These are phyloP conservation scores for Heliosperma pusillum DNA, from an alignment of 148 eudicot genomes.

Conservation along the genomic window DNA sequence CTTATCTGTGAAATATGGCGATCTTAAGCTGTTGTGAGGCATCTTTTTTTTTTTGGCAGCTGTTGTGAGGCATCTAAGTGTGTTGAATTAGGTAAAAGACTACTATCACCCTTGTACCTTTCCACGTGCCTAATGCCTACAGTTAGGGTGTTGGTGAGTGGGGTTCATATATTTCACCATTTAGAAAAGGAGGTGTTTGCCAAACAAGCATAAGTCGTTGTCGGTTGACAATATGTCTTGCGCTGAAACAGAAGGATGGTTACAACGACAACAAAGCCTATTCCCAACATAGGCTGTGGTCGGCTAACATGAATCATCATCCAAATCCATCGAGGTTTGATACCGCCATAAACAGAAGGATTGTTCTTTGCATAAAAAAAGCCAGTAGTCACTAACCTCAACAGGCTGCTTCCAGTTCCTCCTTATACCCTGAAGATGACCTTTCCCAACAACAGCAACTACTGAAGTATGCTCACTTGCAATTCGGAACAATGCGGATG, in stretches of 20 bases:
- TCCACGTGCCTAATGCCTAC: background rate
- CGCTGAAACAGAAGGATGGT: too few relatives aligned
- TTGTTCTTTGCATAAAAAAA: too few relatives aligned
- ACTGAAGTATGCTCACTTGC: slow-evolving; percentile 84
- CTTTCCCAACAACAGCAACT: slow-evolving; percentile 97
- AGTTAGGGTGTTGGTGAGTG: background rate
- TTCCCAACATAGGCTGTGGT: slow-evolving; percentile 85
- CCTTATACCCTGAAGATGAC: slow-evolving; percentile 84
- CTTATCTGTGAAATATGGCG: background rate
- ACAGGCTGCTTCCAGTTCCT: slow-evolving; percentile 82
- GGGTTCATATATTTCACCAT: too few relatives aligned
- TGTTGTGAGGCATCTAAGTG: background rate
- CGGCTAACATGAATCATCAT: slow-evolving; percentile 90
- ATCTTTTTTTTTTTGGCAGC: too few relatives aligned
- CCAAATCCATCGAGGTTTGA: too few relatives aligned
- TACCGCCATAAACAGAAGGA: too few relatives aligned
- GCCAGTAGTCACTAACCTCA: slow-evolving; percentile 48
- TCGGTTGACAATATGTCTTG: too few relatives aligned
- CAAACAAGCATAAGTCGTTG: too few relatives aligned
- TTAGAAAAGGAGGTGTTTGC: too few relatives aligned
- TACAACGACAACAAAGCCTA: too few relatives aligned
- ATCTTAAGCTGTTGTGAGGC: background rate
- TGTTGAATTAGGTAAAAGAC: background rate
- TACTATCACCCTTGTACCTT: background rate
- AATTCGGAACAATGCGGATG: slow-evolving; percentile 58